A percentile compares a stretch with the other conserved stretches of the same genome.
phyloP scores from a whole-genome alignment of 108 stramenopile genomes.

The Skeletonema potamos region DNA sequence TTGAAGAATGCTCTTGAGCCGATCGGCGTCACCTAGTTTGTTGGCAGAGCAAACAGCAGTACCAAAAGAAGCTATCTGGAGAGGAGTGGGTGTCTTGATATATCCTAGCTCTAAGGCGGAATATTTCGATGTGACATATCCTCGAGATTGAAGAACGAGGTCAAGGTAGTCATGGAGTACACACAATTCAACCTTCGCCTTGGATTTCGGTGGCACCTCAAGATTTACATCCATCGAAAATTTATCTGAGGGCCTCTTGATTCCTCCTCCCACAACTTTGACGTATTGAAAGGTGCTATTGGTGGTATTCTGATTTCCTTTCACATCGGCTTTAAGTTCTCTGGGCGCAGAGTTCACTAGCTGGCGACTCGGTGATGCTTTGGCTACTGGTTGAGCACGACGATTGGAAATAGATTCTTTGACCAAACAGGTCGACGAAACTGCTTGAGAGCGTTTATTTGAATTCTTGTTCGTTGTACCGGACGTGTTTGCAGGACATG shows the following conservation, averaged over 20 bases:
- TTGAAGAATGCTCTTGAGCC: conserved; percentile 29
- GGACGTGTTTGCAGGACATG: background rate
- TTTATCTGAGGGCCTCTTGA: background rate
- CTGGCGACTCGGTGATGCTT: background rate
- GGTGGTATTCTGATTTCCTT: background rate
- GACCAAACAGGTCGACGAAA: background rate
- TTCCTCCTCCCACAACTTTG: conserved; percentile 23
- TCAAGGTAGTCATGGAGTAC: conserved; percentile 33
- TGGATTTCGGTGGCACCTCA: background rate
- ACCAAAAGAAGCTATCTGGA: conserved; percentile 42
- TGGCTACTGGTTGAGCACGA: background rate
- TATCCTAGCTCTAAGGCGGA: conserved; percentile 34
- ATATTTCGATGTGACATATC: conserved; percentile 14
- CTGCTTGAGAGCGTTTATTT: background rate
- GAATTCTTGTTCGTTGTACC: background rate
- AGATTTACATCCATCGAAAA: background rate
- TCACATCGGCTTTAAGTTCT: background rate
- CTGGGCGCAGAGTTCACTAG: background rate
- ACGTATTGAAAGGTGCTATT: conserved; percentile 8
- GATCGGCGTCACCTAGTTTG: conserved; percentile 24
- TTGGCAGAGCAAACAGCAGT: conserved; percentile 37
- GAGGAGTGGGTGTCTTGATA: conserved; percentile 28
- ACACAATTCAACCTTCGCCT: background rate
- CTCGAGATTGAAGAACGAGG: conserved; percentile 18
- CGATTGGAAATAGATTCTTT: background rate